A percentile compares a stretch with the other conserved stretches of the same genome.
Evolutionary conservation across 306 rosid genomes (phyloP).

Genomic region (Astragalus membranaceus): DNA sequence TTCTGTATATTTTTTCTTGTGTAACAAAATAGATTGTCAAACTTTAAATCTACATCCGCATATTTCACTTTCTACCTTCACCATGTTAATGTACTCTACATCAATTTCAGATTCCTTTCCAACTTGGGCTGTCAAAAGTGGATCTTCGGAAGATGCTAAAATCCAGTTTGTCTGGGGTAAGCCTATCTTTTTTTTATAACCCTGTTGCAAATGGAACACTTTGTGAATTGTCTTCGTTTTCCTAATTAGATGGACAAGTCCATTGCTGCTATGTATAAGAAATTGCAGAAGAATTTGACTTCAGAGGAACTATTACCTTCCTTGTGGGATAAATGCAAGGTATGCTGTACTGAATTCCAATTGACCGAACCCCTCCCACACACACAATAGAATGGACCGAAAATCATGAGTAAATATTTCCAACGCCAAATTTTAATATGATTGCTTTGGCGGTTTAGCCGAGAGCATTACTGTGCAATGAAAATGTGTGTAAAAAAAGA

Average conservation of each 20-base stretch:
- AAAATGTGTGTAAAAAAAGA: background rate
- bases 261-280: conserved; percentile 76
- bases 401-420: background rate
- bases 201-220: background rate
- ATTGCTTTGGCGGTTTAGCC: background rate
- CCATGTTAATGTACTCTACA: conserved; percentile 11
- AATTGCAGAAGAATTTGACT: conserved; percentile 91
- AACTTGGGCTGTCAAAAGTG: conserved; percentile 77
- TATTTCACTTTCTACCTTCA: background rate
- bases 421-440: background rate
- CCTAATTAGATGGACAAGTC: conserved; percentile 73
- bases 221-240: conserved; percentile 9
- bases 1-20: background rate
- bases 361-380: background rate
- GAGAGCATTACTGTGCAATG: background rate
- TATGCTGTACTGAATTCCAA: conserved; percentile 18
- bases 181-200: conserved; percentile 1
- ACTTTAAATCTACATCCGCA: background rate
- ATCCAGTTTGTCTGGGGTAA: conserved; percentile 87
- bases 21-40: background rate
- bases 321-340: conserved; percentile 99
- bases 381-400: background rate
- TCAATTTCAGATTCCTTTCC: conserved; percentile 86
- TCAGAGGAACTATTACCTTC: conserved; percentile 95
- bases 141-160: conserved; percentile 87